Evolutionary conservation across 2,329 filamentous ascomycete species (phyloP).

Genomic region (Botrytis squamosa): DNA sequence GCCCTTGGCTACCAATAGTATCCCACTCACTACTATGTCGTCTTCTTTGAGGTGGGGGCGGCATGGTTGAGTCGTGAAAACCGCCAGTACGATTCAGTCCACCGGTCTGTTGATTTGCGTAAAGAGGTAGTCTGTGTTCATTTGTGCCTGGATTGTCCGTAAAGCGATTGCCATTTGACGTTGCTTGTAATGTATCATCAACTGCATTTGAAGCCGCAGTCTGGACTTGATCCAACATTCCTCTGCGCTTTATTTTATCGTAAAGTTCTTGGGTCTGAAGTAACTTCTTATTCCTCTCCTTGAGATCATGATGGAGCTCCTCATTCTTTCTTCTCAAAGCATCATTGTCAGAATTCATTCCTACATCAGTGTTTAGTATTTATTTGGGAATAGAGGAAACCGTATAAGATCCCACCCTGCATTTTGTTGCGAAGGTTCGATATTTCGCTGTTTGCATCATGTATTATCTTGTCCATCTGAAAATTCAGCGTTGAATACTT

Average conservation of each 20-base stretch:
- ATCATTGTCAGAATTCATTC: conserved; percentile 61
- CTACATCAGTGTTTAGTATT: conserved; percentile 39
- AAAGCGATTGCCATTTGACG: conserved; percentile 33
- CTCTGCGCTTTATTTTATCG: conserved; percentile 57
- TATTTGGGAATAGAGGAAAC: neutral
- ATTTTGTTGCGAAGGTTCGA: conserved; percentile 63
- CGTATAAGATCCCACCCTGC: conserved; percentile 48
- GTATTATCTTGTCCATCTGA: conserved; percentile 70
- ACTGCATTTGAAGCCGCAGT: conserved; percentile 53
- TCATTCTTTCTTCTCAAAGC: conserved; percentile 68
- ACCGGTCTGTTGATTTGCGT: conserved; percentile 24
- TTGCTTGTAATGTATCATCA: conserved; percentile 43
- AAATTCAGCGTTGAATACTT: conserved; percentile 65
- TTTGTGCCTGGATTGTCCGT: conserved; percentile 31
- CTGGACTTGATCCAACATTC: conserved; percentile 55
- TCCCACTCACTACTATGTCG: conserved; percentile 28
- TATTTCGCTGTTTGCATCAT: conserved; percentile 74
- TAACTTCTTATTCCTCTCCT: conserved; percentile 69
- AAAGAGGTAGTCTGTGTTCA: conserved; percentile 24
- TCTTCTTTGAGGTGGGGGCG: conserved; percentile 17
- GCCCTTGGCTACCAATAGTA: conserved; percentile 31
- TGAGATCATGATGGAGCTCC: conserved; percentile 64
- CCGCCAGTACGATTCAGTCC: conserved; percentile 12
- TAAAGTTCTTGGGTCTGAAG: conserved; percentile 66
- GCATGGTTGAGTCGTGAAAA: conserved; percentile 20